Conservation (phyloP, 2,329 filamentous ascomycete genomes). For the Hypomyces perniciosus region DNA sequence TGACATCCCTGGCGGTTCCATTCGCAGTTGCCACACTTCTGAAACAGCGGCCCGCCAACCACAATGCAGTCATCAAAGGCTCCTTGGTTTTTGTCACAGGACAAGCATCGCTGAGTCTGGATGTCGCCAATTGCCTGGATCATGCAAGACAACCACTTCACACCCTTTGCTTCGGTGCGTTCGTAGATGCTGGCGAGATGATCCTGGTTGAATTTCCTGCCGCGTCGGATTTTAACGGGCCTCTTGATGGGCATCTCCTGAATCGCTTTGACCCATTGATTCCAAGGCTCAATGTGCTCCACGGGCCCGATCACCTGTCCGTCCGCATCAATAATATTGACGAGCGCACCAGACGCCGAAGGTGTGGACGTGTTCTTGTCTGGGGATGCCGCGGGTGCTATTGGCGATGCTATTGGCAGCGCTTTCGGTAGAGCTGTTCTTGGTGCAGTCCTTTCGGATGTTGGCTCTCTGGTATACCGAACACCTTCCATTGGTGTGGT, state of each 20-base stretch:
- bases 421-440: not conserved
- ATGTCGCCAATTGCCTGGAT: constrained; percentile 44
- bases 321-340: constrained; percentile 32
- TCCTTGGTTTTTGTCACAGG: constrained; percentile 37
- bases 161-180: constrained; percentile 34
- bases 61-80: constrained; percentile 42
- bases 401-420: not conserved
- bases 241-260: constrained; percentile 33
- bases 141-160: constrained; percentile 44
- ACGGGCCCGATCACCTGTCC: constrained; percentile 35
- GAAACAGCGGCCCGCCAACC: constrained; percentile 35
- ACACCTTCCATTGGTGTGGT: constrained; percentile 17
- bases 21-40: constrained; percentile 46
- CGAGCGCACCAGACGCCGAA: constrained; percentile 17
- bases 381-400: constrained; percentile 2
- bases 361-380: constrained; percentile 1
- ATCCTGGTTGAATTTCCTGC: constrained; percentile 34
- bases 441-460: not conserved
- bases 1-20: constrained; percentile 40
- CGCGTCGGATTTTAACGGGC: constrained; percentile 35
- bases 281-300: constrained; percentile 31
- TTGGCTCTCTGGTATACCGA: constrained; percentile 12
- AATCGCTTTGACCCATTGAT: constrained; percentile 35
- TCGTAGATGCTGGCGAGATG: constrained; percentile 37
- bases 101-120: constrained; percentile 34